Percentiles rank a stretch among this genome's conserved stretches.
Evolutionary conservation across 2,329 filamentous ascomycete genomes (phyloP).

Genomic region (Fusarium stilboides): DNA sequence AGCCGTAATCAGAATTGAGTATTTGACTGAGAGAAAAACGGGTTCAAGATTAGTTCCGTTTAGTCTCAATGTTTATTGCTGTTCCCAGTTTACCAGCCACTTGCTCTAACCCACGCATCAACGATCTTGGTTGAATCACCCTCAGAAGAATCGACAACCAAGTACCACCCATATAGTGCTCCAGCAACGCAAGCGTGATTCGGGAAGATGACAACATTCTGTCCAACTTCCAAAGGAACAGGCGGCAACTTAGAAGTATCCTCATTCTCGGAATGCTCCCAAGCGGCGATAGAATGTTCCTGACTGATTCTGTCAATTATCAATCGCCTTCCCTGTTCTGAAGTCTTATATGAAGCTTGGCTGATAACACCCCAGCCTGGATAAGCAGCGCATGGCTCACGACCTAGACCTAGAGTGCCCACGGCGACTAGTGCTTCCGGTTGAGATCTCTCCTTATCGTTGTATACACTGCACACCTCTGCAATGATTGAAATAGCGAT

Average conservation of each 20-base stretch:
- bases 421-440: conserved; percentile 71
- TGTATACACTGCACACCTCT: conserved; percentile 74
- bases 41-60: too few relatives aligned
- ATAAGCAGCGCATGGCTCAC: conserved; percentile 74
- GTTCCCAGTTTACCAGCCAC: conserved; percentile 59
- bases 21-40: too few relatives aligned
- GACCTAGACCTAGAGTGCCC: conserved; percentile 71
- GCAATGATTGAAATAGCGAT: conserved; percentile 71
- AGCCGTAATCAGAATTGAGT: too few relatives aligned
- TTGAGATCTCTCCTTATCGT: conserved; percentile 49
- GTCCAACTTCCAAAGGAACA: conserved; percentile 63
- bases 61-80: background rate
- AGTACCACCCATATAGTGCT: conserved; percentile 73
- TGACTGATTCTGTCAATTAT: conserved; percentile 75
- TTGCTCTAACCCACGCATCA: conserved; percentile 74
- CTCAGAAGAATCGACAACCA: conserved; percentile 61
- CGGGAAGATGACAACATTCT: conserved; percentile 65
- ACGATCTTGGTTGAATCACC: conserved; percentile 58
- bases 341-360: conserved; percentile 49
- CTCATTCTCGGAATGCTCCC: conserved; percentile 53
- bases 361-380: conserved; percentile 72
- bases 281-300: conserved; percentile 73
- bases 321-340: conserved; percentile 53
- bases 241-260: background rate
- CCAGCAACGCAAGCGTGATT: conserved; percentile 77